These are phyloP conservation scores for Torulaspora maleeae DNA, from an alignment of 805 yeast species.

Conservation along the genomic window DNA sequence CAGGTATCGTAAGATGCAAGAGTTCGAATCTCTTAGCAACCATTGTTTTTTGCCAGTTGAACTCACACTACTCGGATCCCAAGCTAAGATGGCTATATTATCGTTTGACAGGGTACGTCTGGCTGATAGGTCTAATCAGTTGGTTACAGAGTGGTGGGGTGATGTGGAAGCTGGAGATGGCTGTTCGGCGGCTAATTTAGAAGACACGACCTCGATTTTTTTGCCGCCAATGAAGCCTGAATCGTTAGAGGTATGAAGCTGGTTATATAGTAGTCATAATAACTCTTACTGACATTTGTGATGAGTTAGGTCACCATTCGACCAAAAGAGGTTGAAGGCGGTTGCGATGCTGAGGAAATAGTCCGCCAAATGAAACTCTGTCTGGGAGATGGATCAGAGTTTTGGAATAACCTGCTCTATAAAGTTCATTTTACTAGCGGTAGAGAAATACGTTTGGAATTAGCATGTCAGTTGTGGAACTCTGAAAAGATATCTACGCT, in stretches of 20 bases:
- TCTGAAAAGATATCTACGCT: constrained; percentile 12
- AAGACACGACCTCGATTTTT: constrained; percentile 1
- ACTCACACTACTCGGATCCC: not conserved
- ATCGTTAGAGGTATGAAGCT: constrained; percentile 9
- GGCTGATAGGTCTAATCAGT: not conserved
- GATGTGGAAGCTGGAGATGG: not conserved
- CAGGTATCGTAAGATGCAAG: constrained; percentile 27
- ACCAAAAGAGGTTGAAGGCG: not conserved
- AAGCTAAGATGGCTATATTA: not conserved
- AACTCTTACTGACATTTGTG: not conserved
- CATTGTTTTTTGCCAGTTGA: constrained; percentile 10
- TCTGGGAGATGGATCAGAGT: constrained; percentile 1
- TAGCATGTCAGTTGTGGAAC: constrained; percentile 16
- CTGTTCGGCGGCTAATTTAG: not conserved
- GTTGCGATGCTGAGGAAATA: not conserved
- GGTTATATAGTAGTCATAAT: not conserved
- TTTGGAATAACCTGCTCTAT: constrained; percentile 14
- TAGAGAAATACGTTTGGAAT: constrained; percentile 1
- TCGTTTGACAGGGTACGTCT: constrained; percentile 9
- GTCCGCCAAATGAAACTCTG: not conserved
- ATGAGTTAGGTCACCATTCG: constrained; percentile 5
- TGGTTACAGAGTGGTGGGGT: constrained; percentile 9
- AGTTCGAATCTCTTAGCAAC: constrained; percentile 27
- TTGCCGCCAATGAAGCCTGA: constrained; percentile 17
- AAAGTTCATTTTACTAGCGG: not conserved